phyloP scores from a whole-genome alignment of 306 rosid species.

The Comarum palustre region DNA sequence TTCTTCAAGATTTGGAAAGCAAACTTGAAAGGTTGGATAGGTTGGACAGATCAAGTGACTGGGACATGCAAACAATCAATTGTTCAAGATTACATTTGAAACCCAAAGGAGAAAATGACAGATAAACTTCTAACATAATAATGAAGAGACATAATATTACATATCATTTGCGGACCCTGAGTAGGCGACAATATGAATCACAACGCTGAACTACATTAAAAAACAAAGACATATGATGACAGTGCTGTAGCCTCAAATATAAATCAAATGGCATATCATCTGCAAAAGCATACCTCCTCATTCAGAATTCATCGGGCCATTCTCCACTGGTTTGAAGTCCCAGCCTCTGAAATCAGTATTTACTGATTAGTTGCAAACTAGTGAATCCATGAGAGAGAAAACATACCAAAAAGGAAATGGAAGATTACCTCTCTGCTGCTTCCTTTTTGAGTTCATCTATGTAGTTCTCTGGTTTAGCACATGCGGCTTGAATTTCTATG shows the following conservation, averaged over 20 bases:
- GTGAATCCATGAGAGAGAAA: slow-evolving; percentile 18
- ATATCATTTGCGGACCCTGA: background rate
- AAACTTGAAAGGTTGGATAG: background rate
- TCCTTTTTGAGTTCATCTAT: slow-evolving; percentile 55
- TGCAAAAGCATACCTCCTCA: slow-evolving; percentile 37
- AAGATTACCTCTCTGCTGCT: slow-evolving; percentile 61
- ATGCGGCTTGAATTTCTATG: slow-evolving; percentile 70
- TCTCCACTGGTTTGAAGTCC: slow-evolving; percentile 51
- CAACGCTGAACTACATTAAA: slow-evolving; percentile 2
- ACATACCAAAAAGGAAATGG: background rate
- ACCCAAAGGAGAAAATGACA: background rate
- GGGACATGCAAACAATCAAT: background rate
- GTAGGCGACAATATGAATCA: background rate
- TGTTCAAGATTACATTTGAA: background rate
- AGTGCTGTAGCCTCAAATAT: slow-evolving; percentile 4
- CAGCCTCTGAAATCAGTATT: slow-evolving; percentile 52
- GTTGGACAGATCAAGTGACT: background rate
- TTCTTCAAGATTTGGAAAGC: background rate
- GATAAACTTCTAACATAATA: background rate
- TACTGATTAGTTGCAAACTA: slow-evolving; percentile 21
- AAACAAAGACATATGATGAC: slow-evolving; percentile 1
- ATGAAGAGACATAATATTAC: background rate
- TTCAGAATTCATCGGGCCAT: slow-evolving; percentile 37
- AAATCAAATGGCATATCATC: slow-evolving; percentile 9
- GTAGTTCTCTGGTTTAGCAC: slow-evolving; percentile 56